A percentile compares a stretch with the other conserved stretches of the same genome.
Conservation (phyloP, 495 filamentous ascomycete species). For the Aspergillus baeticus region DNA sequence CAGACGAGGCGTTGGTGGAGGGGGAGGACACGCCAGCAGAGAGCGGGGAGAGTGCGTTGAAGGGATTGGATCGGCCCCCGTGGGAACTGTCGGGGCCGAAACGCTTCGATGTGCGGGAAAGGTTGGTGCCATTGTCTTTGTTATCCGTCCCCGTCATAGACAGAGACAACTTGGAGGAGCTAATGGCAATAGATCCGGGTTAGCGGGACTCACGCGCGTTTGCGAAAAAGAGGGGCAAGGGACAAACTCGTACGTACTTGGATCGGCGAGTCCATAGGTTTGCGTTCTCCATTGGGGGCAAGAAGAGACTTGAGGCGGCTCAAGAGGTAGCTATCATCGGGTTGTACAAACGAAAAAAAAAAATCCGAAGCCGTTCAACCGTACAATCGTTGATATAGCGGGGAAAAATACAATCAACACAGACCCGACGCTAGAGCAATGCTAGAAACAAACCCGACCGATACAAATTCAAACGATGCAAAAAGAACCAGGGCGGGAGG, state of each 20-base stretch:
- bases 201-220: background rate
- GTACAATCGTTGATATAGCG: conserved; percentile 14
- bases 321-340: conserved; percentile 44
- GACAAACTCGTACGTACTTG: conserved; percentile 60
- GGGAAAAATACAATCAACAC: conserved; percentile 1
- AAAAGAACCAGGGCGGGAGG: conserved; percentile 14
- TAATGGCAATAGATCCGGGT: conserved; percentile 27
- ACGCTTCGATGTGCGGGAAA: conserved; percentile 70
- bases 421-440: conserved; percentile 6
- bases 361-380: conserved; percentile 9
- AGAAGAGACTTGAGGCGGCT: conserved; percentile 38
- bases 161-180: conserved; percentile 85
- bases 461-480: background rate
- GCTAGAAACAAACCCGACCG: background rate
- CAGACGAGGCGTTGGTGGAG: conserved; percentile 81
- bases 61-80: conserved; percentile 80
- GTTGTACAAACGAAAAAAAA: conserved; percentile 7
- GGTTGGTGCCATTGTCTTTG: conserved; percentile 58
- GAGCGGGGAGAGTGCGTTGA: conserved; percentile 74
- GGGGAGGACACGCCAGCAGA: conserved; percentile 76
- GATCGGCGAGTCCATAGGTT: conserved; percentile 88
- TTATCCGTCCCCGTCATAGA: conserved; percentile 65
- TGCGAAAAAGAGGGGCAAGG: conserved; percentile 3
- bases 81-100: conserved; percentile 77
- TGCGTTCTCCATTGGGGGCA: conserved; percentile 59